A percentile compares a stretch with the other conserved stretches of the same genome.
Conservation (phyloP, 305 asterid genomes). For the Fraxinus latifolia region DNA sequence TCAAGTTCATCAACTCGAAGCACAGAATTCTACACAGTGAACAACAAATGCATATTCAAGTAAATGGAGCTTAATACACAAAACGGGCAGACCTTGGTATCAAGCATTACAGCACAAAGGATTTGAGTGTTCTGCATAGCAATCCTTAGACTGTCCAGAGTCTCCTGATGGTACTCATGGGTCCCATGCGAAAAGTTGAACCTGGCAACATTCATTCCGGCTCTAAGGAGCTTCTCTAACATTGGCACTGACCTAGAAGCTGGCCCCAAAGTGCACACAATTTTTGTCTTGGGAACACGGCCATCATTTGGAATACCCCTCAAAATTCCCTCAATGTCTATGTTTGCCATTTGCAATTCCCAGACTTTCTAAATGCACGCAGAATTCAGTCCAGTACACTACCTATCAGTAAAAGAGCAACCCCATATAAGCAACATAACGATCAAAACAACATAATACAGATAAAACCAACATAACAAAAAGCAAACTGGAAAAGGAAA, state of each 20-base stretch:
- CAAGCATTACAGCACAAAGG: constrained; percentile 86
- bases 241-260: constrained; percentile 46
- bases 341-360: constrained; percentile 47
- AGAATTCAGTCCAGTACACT: constrained; percentile 1
- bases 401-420: not conserved
- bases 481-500: not conserved
- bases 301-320: constrained; percentile 48
- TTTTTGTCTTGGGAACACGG: constrained; percentile 73
- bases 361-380: not conserved
- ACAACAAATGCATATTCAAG: not conserved
- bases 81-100: constrained; percentile 71
- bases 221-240: constrained; percentile 73
- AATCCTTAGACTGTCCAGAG: constrained; percentile 56
- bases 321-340: constrained; percentile 63
- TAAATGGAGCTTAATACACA: not conserved
- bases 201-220: constrained; percentile 87
- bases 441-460: not conserved
- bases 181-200: constrained; percentile 88
- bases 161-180: constrained; percentile 80
- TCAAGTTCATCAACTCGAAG: not conserved
- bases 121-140: constrained; percentile 72
- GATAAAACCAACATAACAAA: not conserved
- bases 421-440: not conserved
- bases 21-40: not conserved
- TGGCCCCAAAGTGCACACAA: constrained; percentile 87